A percentile compares a stretch with the other conserved stretches of the same genome.
Conservation (phyloP, 202 grass and related monocot genomes). For the Cymbopogon flexuosus region DNA sequence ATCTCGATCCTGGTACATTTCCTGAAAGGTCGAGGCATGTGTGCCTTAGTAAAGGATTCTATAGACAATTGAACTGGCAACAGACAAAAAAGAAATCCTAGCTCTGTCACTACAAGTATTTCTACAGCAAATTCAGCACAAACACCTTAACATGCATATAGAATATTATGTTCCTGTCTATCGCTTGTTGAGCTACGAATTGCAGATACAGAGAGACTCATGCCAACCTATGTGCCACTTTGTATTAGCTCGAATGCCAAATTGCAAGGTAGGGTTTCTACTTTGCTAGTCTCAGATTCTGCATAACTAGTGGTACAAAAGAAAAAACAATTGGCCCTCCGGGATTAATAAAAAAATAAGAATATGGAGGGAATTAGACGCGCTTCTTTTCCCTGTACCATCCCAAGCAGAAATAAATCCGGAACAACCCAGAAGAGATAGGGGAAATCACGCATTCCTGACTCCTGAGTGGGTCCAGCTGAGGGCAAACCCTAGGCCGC, state of each 20-base stretch:
- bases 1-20: slow-evolving; percentile 99
- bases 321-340: neutral
- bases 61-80: neutral
- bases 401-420: neutral
- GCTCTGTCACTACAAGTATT: neutral
- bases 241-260: neutral
- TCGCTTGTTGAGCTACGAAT: neutral
- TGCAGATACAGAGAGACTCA: neutral
- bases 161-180: neutral
- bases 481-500: slow-evolving; percentile 32
- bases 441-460: neutral
- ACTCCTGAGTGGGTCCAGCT: neutral
- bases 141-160: neutral
- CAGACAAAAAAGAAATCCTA: neutral
- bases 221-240: neutral
- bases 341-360: neutral
- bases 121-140: neutral
- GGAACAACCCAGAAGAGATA: neutral
- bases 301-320: neutral
- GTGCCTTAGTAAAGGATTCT: neutral
- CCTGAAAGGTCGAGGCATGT: slow-evolving; percentile 39
- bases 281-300: neutral
- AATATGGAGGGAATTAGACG: neutral
- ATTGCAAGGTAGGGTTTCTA: neutral
- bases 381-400: neutral